phyloP scores from a whole-genome alignment of 1,284 basidiomycete species.

The Cutaneotrichosporon daszewskae region DNA sequence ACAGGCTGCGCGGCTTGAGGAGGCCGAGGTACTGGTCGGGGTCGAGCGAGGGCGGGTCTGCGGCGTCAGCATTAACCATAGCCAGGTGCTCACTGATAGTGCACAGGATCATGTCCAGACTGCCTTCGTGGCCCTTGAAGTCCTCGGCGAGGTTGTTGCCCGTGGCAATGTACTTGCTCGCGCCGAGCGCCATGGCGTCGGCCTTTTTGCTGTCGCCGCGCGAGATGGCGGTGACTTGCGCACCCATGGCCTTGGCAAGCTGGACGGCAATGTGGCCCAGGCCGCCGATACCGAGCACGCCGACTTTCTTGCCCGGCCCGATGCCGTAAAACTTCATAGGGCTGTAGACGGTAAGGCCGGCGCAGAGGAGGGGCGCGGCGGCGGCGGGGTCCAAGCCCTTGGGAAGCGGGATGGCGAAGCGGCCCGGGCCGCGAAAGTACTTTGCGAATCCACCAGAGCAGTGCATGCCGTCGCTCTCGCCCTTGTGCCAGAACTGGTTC shows the following conservation, averaged over 20 bases:
- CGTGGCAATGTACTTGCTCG: slow-evolving; percentile 41
- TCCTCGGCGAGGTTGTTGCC: slow-evolving; percentile 26
- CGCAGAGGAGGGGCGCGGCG: slow-evolving; percentile 51
- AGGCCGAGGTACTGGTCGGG: slow-evolving; percentile 39
- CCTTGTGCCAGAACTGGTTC: slow-evolving; percentile 4
- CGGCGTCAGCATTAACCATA: too few species aligned
- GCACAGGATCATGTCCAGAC: slow-evolving; percentile 48
- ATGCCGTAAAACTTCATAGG: slow-evolving; percentile 51
- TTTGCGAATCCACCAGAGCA: slow-evolving; percentile 50
- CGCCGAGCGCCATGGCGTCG: slow-evolving; percentile 52
- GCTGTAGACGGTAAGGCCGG: slow-evolving; percentile 48
- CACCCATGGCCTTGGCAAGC: slow-evolving; percentile 54
- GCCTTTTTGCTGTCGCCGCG: slow-evolving; percentile 49
- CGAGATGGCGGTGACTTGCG: slow-evolving; percentile 56
- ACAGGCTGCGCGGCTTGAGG: slow-evolving; percentile 41
- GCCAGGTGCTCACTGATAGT: slow-evolving; percentile 42
- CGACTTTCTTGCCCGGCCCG: slow-evolving; percentile 52
- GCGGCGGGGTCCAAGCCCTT: slow-evolving; percentile 54
- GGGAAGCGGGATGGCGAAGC: slow-evolving; percentile 62
- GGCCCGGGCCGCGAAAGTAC: slow-evolving; percentile 41
- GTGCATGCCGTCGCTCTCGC: slow-evolving; percentile 21
- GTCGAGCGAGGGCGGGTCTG: slow-evolving; percentile 18
- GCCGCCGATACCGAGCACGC: slow-evolving; percentile 50
- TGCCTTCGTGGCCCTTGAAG: slow-evolving; percentile 29
- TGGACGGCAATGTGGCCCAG: slow-evolving; percentile 43